Conservation (phyloP, 306 rosid species). For the Malus sieversii region DNA sequence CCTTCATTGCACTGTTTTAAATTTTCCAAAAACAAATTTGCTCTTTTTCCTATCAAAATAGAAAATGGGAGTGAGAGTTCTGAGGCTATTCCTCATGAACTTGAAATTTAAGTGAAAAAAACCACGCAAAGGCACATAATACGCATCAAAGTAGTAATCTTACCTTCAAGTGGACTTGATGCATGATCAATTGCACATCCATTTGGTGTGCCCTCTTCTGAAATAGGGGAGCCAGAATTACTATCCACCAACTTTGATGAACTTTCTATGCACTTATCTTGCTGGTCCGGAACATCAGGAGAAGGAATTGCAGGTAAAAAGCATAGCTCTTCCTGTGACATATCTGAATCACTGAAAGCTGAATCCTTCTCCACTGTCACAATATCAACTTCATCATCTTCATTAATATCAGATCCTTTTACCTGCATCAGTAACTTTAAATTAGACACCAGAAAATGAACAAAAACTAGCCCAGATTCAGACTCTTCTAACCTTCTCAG, state of each 20-base stretch:
- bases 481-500: slow-evolving; percentile 59
- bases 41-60: neutral
- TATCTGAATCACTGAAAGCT: slow-evolving; percentile 83
- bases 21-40: neutral
- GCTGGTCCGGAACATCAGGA: slow-evolving; percentile 60
- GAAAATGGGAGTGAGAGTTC: neutral
- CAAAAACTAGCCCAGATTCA: neutral
- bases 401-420: slow-evolving; percentile 67
- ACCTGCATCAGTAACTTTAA: slow-evolving; percentile 41
- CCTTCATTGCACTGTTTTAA: neutral
- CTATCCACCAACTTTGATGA: slow-evolving; percentile 65
- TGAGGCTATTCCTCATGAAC: neutral
- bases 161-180: slow-evolving; percentile 85
- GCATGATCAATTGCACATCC: slow-evolving; percentile 56
- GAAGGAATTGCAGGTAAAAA: slow-evolving; percentile 80
- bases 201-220: slow-evolving; percentile 80
- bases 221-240: slow-evolving; percentile 84
- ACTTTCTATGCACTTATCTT: slow-evolving; percentile 61
- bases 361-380: slow-evolving; percentile 66
- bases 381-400: slow-evolving; percentile 89
- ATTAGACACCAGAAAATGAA: neutral
- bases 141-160: neutral
- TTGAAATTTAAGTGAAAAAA: neutral
- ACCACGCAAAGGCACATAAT: neutral
- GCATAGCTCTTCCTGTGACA: slow-evolving; percentile 81